Evolutionary conservation across 129 eudicot genomes (phyloP), one percentile per base, ranked within the genome.

Genomic region (Flaveria bidentis): DNA sequence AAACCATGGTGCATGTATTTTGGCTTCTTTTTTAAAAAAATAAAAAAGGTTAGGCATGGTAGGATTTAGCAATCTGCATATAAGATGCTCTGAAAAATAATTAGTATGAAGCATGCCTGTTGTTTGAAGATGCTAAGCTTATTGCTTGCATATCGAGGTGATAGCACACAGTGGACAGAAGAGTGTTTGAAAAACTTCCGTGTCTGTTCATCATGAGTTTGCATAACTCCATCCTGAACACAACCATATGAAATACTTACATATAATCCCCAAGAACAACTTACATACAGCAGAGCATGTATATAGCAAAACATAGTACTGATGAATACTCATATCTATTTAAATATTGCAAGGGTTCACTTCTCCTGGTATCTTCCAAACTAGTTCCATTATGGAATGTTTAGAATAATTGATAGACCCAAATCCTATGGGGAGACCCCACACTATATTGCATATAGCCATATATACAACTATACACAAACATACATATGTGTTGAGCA

Each of bases 111-210:
- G 82, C 90, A 78, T 89, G 87, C 97, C 92, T 92, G 87, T 84
- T 92, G 97, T 84, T 89, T 92, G 85, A 92, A 76, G 74, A 89
- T 84, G 88, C 97, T 92, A 73, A 92, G 91, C 88, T 92, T 92
- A 79, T 86, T 87, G 96, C 96, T 89, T 41, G 89, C 96, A 76
- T 89, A 89, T 67, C 97, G 92, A 69, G 96, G 96, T 42, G 97
- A 66, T 60, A 92, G 80, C 72, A 87, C 86, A 79, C 97, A 92
- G 76, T 62, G 84, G 64, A 92, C 97, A 78, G 97, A 89, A 6
- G 97, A 92, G 76, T 92, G 96, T 85, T 92, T 92, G 87, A 92
- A 92, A 71, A 85, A 92, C 85, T 85, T 89, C 66, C 83, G 72
- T 51, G 92, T 92, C 76, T 84, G 84, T 89, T 92, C 96, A 69